Base-by-base conservation (phyloP, 148 eudicot genomes). In the Nepenthes mirabilis region DNA sequence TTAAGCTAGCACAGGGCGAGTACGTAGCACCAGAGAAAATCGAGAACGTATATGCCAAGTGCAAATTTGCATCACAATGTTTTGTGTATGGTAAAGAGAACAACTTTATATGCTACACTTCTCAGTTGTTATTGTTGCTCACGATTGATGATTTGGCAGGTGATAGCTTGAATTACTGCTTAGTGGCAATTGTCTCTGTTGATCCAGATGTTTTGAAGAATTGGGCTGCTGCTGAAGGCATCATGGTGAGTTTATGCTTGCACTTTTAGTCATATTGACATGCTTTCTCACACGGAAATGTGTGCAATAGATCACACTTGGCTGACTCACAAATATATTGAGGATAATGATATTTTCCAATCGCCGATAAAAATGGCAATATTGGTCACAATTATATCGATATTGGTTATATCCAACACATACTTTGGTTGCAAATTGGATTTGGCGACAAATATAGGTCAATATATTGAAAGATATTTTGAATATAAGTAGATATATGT, bases 1-100 rank as follows among this genome's bases (percentile, higher is more conserved):
- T 90, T 72, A 90, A 90, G 76, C 76, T 90, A 66, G 87, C 97
- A 33, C 97, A 90, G 61, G 97, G 97, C 33, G 97, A 90, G 69
- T 90, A 90, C 62, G 78, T 90, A 62, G 94, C 97, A 36, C 97
- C 97, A 8, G 97, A 90, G 76, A 90, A 90, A 79, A 79, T 90
- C 43, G 97, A 90, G 77, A 90, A 90, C 49, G 94, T 84, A 36
- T 90, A 90, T 68, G 90, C 90, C 1, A 90, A 83, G 70, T 75
- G 97, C 86, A 90, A 82, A 72, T 90, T 82, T 58, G 70, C 86
- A 12, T 79, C 88, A 32, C 97, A 86, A 68, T 86, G 90, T 74
- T 89, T 86, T 73, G 74, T 89, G 40, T 80, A 83, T 65, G 97
- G 97, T 90, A 80, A 47, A 78, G 52, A 23, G 35, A 58, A 43